These are phyloP conservation scores for Cercospora zeina DNA, from an alignment of 2,329 filamentous ascomycete species.

Conservation along the genomic window DNA sequence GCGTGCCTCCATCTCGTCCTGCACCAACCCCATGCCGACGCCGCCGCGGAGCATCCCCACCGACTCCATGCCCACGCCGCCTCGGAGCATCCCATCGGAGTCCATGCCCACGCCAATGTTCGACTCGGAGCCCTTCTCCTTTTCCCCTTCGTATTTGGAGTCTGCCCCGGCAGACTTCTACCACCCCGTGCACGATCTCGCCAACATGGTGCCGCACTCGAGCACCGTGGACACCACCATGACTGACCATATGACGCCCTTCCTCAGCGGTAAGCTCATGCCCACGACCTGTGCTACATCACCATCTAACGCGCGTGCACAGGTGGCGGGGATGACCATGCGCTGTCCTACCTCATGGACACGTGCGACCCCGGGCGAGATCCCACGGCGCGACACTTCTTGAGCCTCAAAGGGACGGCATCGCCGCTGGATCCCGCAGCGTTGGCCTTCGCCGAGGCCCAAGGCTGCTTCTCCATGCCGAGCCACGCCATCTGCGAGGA, in stretches of 20 bases:
- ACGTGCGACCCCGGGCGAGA: constrained; percentile 14
- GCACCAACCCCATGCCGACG: constrained; percentile 11
- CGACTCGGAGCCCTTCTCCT: constrained; percentile 14
- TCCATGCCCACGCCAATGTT: constrained; percentile 15
- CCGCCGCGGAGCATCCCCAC: constrained; percentile 13
- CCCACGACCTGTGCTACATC: no score
- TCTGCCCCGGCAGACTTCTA: constrained; percentile 9
- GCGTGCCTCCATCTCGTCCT: constrained; percentile 1
- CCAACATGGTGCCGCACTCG: constrained; percentile 2
- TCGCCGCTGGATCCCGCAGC: constrained; percentile 8
- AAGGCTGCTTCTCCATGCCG: constrained; percentile 18
- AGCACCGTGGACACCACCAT: background rate
- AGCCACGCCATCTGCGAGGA: constrained; percentile 19
- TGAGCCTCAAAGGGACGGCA: constrained; percentile 3
- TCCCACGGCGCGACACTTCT: background rate
- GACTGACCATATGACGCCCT: constrained; percentile 13
- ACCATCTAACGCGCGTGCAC: background rate
- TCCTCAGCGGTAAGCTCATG: constrained; percentile 11
- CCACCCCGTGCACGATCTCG: constrained; percentile 4
- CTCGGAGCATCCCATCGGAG: constrained; percentile 13
- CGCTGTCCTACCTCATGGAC: constrained; percentile 12
- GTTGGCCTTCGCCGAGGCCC: constrained; percentile 18
- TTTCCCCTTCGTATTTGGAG: constrained; percentile 10
- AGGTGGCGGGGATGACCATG: constrained; percentile 8
- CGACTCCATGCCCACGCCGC: constrained; percentile 13